These are phyloP conservation scores for Biscutella laevigata DNA, from an alignment of 441 rosid genomes.

Conservation along the genomic window DNA sequence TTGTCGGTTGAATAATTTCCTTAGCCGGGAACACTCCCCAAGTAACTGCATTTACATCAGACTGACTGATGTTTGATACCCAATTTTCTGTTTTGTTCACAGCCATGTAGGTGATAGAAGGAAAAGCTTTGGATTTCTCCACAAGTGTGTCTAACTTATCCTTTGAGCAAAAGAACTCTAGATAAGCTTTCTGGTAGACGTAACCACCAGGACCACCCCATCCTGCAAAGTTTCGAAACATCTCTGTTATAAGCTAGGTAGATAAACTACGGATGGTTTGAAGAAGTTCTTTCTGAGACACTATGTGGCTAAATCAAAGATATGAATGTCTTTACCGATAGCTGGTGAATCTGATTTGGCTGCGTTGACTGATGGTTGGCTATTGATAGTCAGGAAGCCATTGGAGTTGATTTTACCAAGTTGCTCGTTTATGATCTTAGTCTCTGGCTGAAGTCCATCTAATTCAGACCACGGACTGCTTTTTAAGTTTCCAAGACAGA, in stretches of 20 bases:
- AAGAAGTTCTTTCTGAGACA: not conserved
- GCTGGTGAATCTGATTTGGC: conserved; percentile 68
- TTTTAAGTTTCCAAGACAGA: conserved; percentile 71
- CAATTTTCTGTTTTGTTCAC: conserved; percentile 52
- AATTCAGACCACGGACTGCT: conserved; percentile 95
- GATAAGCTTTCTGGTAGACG: conserved; percentile 87
- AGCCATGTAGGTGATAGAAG: conserved; percentile 57
- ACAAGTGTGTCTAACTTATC: conserved; percentile 55
- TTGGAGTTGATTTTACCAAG: conserved; percentile 76
- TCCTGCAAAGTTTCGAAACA: conserved; percentile 37
- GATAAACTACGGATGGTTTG: not conserved
- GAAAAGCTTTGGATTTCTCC: conserved; percentile 54
- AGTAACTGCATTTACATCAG: conserved; percentile 78
- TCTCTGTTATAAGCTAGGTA: not conserved
- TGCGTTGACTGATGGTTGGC: conserved; percentile 89
- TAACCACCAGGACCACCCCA: conserved; percentile 97
- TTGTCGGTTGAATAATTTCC: conserved; percentile 86
- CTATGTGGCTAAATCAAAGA: not conserved
- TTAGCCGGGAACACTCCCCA: conserved; percentile 95
- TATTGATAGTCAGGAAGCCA: conserved; percentile 90
- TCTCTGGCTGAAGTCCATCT: conserved; percentile 88
- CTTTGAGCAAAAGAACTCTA: conserved; percentile 87
- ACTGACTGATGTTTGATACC: conserved; percentile 41
- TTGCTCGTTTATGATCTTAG: conserved; percentile 72
- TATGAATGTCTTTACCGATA: conserved; percentile 47